Evolutionary conservation across 2,329 filamentous ascomycete species (phyloP).

Genomic region (Orbilia brochopaga): DNA sequence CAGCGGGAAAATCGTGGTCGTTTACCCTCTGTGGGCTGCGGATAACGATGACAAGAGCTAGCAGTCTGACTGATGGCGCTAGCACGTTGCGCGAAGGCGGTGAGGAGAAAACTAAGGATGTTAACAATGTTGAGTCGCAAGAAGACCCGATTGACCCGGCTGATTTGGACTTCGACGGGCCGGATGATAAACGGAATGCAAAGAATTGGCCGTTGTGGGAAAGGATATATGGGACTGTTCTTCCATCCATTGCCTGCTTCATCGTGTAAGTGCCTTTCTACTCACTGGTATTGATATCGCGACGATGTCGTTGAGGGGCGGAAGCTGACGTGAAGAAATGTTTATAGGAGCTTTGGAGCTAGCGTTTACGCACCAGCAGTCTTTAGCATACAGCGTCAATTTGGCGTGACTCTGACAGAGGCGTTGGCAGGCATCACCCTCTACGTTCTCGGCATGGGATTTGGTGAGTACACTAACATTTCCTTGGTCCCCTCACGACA

Average conservation of each 20-base stretch:
- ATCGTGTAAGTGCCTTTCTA: slow-evolving; percentile 31
- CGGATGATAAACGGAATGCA: slow-evolving; percentile 40
- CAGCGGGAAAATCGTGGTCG: background rate
- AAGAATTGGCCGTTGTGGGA: slow-evolving; percentile 28
- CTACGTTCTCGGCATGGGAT: slow-evolving; percentile 47
- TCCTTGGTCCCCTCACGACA: background rate
- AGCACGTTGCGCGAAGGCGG: background rate
- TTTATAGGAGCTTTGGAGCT: slow-evolving; percentile 44
- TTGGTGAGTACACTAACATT: slow-evolving; percentile 23
- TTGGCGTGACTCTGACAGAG: slow-evolving; percentile 15
- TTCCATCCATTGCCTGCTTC: slow-evolving; percentile 40
- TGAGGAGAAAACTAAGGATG: background rate
- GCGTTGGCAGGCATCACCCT: slow-evolving; percentile 38
- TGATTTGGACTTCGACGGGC: slow-evolving; percentile 36
- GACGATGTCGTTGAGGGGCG: background rate
- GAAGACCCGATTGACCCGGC: slow-evolving; percentile 20
- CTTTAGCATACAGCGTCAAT: slow-evolving; percentile 31
- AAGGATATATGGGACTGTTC: slow-evolving; percentile 31
- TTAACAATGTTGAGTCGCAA: background rate
- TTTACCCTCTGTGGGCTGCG: background rate
- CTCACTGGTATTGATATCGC: background rate
- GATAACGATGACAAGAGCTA: background rate
- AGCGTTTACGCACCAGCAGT: slow-evolving; percentile 45
- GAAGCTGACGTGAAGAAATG: slow-evolving; percentile 5
- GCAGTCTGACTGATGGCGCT: slow-evolving; percentile 4